Evolutionary conservation across 2,329 filamentous ascomycete species (phyloP), one percentile per base, ranked within the genome.

Genomic region (Ophiobolus disseminans): DNA sequence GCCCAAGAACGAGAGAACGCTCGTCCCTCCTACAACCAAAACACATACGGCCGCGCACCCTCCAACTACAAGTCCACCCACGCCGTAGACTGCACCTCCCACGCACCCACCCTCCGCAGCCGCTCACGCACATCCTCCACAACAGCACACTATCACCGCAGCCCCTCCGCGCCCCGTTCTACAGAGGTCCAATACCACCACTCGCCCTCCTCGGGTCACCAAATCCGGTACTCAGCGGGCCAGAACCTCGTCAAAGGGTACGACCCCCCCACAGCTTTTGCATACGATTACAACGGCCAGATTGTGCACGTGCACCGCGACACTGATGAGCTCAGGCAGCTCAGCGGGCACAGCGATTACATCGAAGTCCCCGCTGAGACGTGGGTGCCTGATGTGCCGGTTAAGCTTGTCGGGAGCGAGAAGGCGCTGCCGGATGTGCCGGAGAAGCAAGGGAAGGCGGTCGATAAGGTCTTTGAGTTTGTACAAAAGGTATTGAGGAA

Each of bases 271-370:
- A 56, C 51, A 10, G n/a, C 19, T 1, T 55, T 53, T 14, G 2
- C 23, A 2, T 63, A 60, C 35, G 53, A 50, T 28, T 64, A 63
- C 45, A 46, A 65, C 40, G 60, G 62, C 2, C 39, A 38, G 4
- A 40, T 51, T 0, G 30, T 60, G 14, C 60, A 64, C 35, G 22
- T 60, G 3, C 30, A 32, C 9, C 30, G n/a, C 3, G n/a, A n/a
- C 30, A 11, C 30, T 14, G 13, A 32, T 14, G 3, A 6, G 4
- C 30, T 32, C 30, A n/a, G n/a, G n/a, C n/a, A 14, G n/a, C 2
- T 11, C 30, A 14, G n/a, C 30, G 3, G 13, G 30, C 10, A 32
- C 30, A 32, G n/a, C 30, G 30, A 32, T 3, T 32, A 32, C 9
- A 7, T 13, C n/a, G 9, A 13, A 10, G 30, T 14, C 30, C 13